Base-by-base conservation (phyloP, 1,284 basidiomycete species). In the Exobasidium rhododendri region DNA sequence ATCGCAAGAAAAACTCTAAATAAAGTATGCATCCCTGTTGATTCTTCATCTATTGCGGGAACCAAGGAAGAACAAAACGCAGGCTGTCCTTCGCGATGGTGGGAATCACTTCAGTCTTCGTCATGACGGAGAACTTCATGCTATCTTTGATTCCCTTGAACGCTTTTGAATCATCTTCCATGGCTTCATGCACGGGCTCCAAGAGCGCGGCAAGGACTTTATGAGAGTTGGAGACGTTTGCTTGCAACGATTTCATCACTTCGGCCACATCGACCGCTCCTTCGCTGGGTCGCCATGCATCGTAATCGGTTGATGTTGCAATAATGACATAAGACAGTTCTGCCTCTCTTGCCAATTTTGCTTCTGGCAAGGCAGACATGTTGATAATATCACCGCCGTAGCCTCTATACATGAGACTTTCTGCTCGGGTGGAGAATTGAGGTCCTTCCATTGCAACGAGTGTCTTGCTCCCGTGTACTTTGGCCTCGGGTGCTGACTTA, bases 401-500 rank as follows among this genome's bases (percentile, higher is more conserved):
- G 59, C 85, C 84, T 44, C 93, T 85, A 82, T 97, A 97, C 92
- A 97, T 94, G 73, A 86, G 77, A 74, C 90, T 92, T 85, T 98
- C 94, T 22, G 94, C 96, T 40, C 94, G 84, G 3, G 94, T 98
- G 58, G 91, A 83, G 81, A 90, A 94, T 82, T 92, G 89, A 28
- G 91, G 92, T 2, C 94, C 94, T 79, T 98, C 94, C 93, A 98
- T 98, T 80, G 92, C 94, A 46, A 98, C 88, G 59, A 96, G 87
- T 10, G 87, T 89, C 83, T 90, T 94, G 50, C 85, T 87, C 20
- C 85, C 86, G 80, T 94, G 91, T 26, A 77, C 70, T 20, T 67
- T 65, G 29, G 77, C 73, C 10, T 57, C 29, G 2, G 69, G 66
- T 1, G 52, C 45, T 49, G 68, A 61, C 17, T 64, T 3, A 0